These are phyloP conservation scores for Aspergillus neoniger DNA, from an alignment of 2,329 filamentous ascomycete genomes.

Conservation along the genomic window DNA sequence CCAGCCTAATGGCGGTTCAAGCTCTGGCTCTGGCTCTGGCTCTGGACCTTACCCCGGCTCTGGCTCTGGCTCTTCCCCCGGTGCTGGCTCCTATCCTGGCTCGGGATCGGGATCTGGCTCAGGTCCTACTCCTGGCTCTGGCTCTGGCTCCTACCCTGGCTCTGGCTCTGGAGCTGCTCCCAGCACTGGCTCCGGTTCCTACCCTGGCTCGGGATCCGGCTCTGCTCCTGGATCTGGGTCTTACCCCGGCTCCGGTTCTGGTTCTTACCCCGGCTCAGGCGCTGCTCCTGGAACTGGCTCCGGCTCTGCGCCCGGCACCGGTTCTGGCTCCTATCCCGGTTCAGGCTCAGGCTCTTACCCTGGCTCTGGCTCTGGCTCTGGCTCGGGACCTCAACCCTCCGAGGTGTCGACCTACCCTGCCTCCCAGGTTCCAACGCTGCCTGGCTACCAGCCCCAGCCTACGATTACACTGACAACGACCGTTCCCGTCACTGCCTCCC, in stretches of 20 bases:
- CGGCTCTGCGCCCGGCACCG: not conserved
- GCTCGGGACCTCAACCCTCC: not conserved
- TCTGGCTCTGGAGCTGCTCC: not conserved
- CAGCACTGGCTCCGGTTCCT: not conserved
- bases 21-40: constrained; percentile 1
- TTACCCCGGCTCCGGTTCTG: too few relatives aligned
- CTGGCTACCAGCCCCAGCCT: not conserved
- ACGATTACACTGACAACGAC: not conserved
- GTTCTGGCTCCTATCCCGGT: not conserved
- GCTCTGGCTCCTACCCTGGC: not conserved
- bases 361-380: not conserved
- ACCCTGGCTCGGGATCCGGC: not conserved
- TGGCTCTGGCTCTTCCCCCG: not conserved
- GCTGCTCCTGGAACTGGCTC: not conserved
- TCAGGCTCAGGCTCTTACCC: not conserved
- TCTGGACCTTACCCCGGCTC: not conserved
- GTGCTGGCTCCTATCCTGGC: not conserved
- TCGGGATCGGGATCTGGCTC: not conserved
- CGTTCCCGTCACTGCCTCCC: not conserved
- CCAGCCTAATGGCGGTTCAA: constrained; percentile 2
- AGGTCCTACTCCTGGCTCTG: not conserved
- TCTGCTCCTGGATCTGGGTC: not conserved
- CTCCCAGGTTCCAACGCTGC: not conserved
- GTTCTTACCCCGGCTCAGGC: too few relatives aligned
- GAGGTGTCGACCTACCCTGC: not conserved